Base-by-base conservation (phyloP, 202 grass and related monocot genomes). In the Brachypodium distachyon region DNA sequence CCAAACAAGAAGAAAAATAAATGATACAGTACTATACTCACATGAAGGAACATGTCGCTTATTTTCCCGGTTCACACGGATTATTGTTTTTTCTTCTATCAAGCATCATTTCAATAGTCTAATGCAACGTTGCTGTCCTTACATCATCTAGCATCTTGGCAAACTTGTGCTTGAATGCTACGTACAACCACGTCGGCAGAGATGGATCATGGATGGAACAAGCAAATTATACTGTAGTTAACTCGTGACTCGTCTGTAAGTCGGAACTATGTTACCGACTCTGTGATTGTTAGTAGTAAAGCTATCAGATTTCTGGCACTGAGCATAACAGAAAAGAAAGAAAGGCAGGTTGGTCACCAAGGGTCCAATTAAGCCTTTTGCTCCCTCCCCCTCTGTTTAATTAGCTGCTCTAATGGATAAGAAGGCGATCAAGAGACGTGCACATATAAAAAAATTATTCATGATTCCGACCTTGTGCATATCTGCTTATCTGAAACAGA, bases 291-390 rank as follows among this genome's bases (percentile, higher is more conserved):
- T 33, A 51, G 46, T 50, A 48, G 13, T 42, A 12, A 34, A 13
- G 10, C 47, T 61, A 17, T 65, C n/a, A 31, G 9, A 56, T 47
- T 21, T 51, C 23, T 9, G 22, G 14, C 33, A n/a, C 12, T 21
- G 28, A 77, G 31, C 33, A 41, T 58, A 29, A 33, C 25, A 10
- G 5, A 55, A 68, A 49, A 22, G n/a, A n/a, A n/a, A n/a, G n/a
- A n/a, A n/a, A n/a, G n/a, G n/a, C n/a, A n/a, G 84, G 47, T 78
- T 42, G 85, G 33, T 72, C 67, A 87, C 67, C 79, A 67, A 26
- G n/a, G n/a, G n/a, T n/a, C n/a, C n/a, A n/a, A n/a, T n/a, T n/a
- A n/a, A n/a, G n/a, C n/a, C n/a, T n/a, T n/a, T n/a, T n/a, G n/a
- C n/a, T n/a, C n/a, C n/a, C n/a, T n/a, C 72, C 27, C 72, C 57